phyloP scores from a whole-genome alignment of 495 filamentous ascomycete genomes.

The Cetradonia linearis region DNA sequence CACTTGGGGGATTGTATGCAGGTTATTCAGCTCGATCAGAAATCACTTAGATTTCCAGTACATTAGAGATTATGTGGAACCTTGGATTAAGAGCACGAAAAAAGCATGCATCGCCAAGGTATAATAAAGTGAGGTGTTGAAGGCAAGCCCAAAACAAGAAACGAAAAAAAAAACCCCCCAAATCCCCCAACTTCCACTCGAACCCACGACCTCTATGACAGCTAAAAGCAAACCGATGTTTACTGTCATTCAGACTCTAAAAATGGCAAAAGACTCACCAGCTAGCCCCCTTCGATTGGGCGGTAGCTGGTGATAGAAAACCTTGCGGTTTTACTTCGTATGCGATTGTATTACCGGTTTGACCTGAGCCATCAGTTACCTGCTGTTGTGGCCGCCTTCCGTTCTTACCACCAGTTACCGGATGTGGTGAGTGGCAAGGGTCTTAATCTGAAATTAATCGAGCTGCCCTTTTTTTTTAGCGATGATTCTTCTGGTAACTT shows the following conservation, averaged over 20 bases:
- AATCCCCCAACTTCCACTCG: neutral
- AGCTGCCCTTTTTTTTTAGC: too few relatives aligned
- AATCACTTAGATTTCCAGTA: too few relatives aligned
- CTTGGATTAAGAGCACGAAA: neutral
- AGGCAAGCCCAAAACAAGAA: neutral
- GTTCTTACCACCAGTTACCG: too few relatives aligned
- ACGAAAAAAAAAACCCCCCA: neutral
- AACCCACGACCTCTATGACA: neutral
- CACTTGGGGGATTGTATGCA: too few relatives aligned
- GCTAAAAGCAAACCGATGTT: neutral
- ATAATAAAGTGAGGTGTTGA: neutral
- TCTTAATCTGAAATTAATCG: too few relatives aligned
- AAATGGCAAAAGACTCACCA: constrained; percentile 1
- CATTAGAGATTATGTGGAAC: too few relatives aligned
- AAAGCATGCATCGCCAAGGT: neutral
- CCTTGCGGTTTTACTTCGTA: neutral
- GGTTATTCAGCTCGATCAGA: too few relatives aligned
- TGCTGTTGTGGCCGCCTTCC: too few relatives aligned
- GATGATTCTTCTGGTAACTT: too few relatives aligned
- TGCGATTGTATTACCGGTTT: too few relatives aligned
- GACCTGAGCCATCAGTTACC: too few relatives aligned
- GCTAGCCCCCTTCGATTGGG: neutral
- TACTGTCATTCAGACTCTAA: neutral
- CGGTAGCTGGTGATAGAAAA: neutral
- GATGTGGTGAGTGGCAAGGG: too few relatives aligned